Conservation (phyloP, 257 asterid species). For the Penstemon eatonii region DNA sequence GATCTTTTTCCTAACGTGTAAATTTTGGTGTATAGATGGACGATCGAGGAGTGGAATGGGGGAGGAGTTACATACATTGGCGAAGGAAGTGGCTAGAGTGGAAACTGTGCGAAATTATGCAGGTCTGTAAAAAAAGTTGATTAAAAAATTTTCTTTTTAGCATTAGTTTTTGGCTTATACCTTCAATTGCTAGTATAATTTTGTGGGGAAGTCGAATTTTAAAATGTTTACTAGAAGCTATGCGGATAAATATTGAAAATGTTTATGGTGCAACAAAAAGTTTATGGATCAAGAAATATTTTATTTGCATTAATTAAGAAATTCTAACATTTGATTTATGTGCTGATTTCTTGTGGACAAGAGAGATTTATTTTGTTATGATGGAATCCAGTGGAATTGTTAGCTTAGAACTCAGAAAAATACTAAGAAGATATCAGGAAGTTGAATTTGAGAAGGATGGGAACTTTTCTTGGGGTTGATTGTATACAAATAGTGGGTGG, state of each 20-base stretch:
- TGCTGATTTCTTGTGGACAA: too few species aligned
- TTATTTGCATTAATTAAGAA: too few species aligned
- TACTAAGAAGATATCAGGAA: background rate
- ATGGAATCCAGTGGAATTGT: background rate
- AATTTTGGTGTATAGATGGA: slow-evolving; percentile 43
- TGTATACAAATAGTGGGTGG: background rate
- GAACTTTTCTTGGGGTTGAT: background rate
- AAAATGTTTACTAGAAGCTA: too few species aligned
- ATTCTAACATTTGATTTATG: too few species aligned
- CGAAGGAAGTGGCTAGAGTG: slow-evolving; percentile 95
- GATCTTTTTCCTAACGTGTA: background rate
- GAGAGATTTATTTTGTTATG: too few species aligned
- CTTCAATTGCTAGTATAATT: too few species aligned
- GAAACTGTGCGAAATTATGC: slow-evolving; percentile 90
- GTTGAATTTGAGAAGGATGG: background rate
- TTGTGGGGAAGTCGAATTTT: too few species aligned
- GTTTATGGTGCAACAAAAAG: too few species aligned
- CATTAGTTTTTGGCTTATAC: background rate
- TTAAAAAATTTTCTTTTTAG: background rate
- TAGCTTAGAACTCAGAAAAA: background rate
- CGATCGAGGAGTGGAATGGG: slow-evolving; percentile 64
- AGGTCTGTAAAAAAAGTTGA: slow-evolving; percentile 40
- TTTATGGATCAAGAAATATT: too few species aligned
- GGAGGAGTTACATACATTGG: slow-evolving; percentile 82
- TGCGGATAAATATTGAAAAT: too few species aligned